A percentile compares a stretch with the other conserved stretches of the same genome.
Conservation (phyloP, 176 grass and related monocot species). For the Hyparrhenia diplandra region DNA sequence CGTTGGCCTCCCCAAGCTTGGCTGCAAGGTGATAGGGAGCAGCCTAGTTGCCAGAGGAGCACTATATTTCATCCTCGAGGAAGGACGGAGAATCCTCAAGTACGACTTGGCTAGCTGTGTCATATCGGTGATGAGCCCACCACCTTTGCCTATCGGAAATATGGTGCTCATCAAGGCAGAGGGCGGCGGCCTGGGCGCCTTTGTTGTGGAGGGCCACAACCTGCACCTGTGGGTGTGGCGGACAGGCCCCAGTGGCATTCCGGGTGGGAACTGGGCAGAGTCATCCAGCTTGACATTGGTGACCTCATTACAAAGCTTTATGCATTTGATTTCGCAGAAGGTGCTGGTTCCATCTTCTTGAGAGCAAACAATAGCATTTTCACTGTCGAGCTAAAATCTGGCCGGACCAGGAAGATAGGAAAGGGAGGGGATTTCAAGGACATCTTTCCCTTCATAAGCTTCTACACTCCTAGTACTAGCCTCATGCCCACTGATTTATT, state of each 20-base stretch:
- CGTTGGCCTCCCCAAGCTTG: too few relatives aligned
- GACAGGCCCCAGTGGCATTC: accelerated
- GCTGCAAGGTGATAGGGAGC: too few relatives aligned
- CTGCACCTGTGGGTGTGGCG: background rate
- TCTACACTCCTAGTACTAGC: background rate
- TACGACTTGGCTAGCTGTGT: background rate
- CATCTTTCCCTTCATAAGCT: background rate
- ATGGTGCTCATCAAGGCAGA: background rate
- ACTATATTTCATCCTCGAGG: background rate
- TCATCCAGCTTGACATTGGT: background rate
- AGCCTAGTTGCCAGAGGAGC: background rate
- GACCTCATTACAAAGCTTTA: background rate
- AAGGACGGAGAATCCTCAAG: background rate
- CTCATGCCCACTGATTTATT: background rate
- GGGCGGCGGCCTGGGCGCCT: background rate
- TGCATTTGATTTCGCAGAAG: background rate
- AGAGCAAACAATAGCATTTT: background rate
- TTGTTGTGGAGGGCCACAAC: background rate
- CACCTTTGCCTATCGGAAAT: background rate
- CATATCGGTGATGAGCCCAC: background rate
- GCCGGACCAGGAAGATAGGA: background rate
- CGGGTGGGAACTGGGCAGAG: background rate
- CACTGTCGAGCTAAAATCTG: background rate
- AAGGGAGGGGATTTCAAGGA: too few relatives aligned
- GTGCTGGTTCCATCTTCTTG: background rate